A percentile compares a stretch with the other conserved stretches of the same genome.
Conservation (phyloP, 2,329 filamentous ascomycete genomes). For the Diaporthe vaccinii region DNA sequence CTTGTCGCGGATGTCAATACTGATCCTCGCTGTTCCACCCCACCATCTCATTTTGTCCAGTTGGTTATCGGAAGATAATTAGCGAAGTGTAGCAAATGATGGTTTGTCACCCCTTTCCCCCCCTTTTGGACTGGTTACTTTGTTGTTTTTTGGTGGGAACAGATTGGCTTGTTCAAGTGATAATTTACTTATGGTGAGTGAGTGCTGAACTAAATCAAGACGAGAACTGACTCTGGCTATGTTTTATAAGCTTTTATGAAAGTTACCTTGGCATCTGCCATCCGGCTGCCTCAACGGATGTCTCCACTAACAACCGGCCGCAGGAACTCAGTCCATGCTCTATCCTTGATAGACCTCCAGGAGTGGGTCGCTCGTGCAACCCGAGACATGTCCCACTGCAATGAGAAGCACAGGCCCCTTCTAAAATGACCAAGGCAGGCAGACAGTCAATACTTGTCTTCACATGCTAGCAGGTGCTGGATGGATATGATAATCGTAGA, state of each 20-base stretch:
- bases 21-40: conserved; percentile 50
- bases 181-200: not conserved
- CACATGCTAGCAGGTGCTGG: not conserved
- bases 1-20: conserved; percentile 49
- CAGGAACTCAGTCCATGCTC: not conserved
- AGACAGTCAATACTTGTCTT: not conserved
- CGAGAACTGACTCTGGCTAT: not conserved
- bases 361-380: not conserved
- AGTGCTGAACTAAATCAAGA: no score
- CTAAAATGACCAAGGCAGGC: no score
- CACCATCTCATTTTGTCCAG: conserved; percentile 43
- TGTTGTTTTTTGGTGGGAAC: not conserved
- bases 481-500: not conserved
- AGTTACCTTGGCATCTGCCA: not conserved
- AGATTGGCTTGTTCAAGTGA: not conserved
- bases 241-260: not conserved
- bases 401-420: not conserved
- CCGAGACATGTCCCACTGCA: not conserved
- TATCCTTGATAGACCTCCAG: not conserved
- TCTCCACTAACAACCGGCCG: conserved; percentile 11
- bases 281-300: conserved; percentile 9
- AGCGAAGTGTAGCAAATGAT: no score
- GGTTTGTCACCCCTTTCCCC: no score
- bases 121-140: no score
- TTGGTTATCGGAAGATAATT: no score